These are phyloP conservation scores for Aspergillus texensis DNA, from an alignment of 2,329 filamentous ascomycete genomes.

Conservation along the genomic window DNA sequence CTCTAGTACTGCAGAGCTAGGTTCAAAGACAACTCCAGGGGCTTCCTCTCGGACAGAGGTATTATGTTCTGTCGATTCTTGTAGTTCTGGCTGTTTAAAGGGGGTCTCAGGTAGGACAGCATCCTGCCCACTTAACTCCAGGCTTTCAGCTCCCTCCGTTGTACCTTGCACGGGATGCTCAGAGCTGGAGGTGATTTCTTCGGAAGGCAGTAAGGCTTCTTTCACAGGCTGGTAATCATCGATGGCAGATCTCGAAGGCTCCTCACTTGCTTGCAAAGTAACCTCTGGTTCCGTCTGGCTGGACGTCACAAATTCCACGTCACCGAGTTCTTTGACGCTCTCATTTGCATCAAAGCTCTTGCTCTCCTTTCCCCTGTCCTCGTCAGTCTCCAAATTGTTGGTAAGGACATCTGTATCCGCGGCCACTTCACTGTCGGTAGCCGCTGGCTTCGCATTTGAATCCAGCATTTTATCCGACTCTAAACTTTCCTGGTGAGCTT, in stretches of 20 bases:
- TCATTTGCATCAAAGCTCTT: slow-evolving; percentile 14
- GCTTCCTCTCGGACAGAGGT: neutral
- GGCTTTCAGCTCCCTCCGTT: neutral
- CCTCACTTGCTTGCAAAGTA: neutral
- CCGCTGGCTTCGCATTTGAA: slow-evolving; percentile 2
- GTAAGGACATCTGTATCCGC: slow-evolving; percentile 14
- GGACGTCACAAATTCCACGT: neutral
- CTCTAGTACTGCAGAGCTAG: neutral
- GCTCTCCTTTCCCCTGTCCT: slow-evolving; percentile 28
- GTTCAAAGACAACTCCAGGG: neutral
- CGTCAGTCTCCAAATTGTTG: slow-evolving; percentile 31
- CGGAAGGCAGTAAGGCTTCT: neutral
- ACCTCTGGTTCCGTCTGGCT: neutral
- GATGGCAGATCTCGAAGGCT: neutral
- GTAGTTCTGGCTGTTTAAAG: neutral
- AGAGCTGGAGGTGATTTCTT: neutral
- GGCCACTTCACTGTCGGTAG: slow-evolving; percentile 15
- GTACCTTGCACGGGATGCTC: slow-evolving; percentile 4
- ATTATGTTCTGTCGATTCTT: slow-evolving; percentile 2
- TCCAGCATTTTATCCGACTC: slow-evolving; percentile 3
- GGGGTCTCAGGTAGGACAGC: neutral
- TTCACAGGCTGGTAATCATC: neutral
- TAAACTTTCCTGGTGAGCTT: neutral
- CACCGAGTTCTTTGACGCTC: slow-evolving; percentile 5
- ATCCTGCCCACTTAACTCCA: neutral